Base-by-base conservation (phyloP, 768 basidiomycete genomes). In the Tephrocybe sp. region DNA sequence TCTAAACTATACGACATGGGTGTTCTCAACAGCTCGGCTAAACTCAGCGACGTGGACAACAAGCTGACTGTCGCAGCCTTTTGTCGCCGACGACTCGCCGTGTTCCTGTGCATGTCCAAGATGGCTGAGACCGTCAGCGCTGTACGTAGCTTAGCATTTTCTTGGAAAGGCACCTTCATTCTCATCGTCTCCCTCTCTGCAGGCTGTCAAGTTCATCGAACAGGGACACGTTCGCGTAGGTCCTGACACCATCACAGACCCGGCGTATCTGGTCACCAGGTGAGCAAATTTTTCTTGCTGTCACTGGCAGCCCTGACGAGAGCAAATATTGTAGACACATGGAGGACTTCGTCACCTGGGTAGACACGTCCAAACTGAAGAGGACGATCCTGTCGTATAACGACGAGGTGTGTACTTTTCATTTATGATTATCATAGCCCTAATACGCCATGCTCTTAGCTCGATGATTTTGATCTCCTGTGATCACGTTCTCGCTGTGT, bases 321-420 rank as follows among this genome's bases (percentile, higher is more conserved):
- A 4, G 18, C 44, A 21, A 45, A 32, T 50, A 32, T 12, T 45
- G 21, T 21, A 91, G 96, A 61, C 90, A 93, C 58, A 95, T 97
- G 94, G 94, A 98, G 65, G 97, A 99, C 77, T 99, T 95, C 70
- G 93, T 98, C 39, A 99, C 97, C 30, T 99, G 97, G 97, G 95
- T 98, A 18, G 95, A 98, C 65, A 93, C 93, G 21, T 95, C 92
- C 58, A 96, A 96, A 67, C 81, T 98, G 65, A 98, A 96, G 83
- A 80, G 96, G 48, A 94, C 92, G 0, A 85, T 98, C 70, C 88
- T 94, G 89, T 72, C 77, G 53, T 99, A 99, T 78, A 99, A 99
- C 66, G 95, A 97, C 72, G 88, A 97, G 83, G 91, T 91, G 47
- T 42, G 62, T 51, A n/a, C n/a, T n/a, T n/a, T n/a, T n/a, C n/a